Conservation (phyloP, 2,329 filamentous ascomycete species). For the Monilinia vaccinii-corymbosi region DNA sequence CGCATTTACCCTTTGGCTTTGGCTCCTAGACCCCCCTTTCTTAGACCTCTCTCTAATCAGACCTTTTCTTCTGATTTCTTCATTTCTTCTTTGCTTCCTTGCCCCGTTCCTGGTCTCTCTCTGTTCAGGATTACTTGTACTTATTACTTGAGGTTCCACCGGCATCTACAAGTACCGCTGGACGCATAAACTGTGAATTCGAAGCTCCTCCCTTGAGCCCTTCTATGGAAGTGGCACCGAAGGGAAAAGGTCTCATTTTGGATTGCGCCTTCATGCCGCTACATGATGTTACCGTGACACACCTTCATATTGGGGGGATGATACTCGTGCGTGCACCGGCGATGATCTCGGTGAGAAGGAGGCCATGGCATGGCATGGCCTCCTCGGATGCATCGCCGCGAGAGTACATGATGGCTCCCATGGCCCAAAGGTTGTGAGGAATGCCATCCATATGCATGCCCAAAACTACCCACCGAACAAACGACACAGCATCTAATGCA, state of each 20-base stretch:
- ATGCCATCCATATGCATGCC: too few relatives aligned
- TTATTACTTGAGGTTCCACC: neutral
- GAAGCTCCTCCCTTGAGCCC: neutral
- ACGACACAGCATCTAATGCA: neutral
- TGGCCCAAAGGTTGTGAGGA: neutral
- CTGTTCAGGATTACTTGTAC: neutral
- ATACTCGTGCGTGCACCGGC: neutral
- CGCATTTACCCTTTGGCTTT: neutral
- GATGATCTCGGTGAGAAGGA: slow-evolving; percentile 5
- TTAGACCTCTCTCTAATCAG: neutral
- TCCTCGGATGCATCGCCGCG: slow-evolving; percentile 1
- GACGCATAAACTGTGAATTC: neutral
- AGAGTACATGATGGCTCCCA: neutral
- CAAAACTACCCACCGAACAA: neutral
- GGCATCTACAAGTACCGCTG: neutral
- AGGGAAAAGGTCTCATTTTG: too few relatives aligned
- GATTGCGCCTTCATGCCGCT: neutral
- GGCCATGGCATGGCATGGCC: neutral
- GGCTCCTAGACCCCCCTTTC: neutral
- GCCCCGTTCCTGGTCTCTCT: neutral
- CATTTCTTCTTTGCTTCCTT: neutral
- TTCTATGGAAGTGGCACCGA: too few relatives aligned
- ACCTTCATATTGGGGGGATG: neutral
- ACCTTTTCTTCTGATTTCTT: neutral
- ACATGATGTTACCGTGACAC: neutral